Conservation (phyloP, 2,329 filamentous ascomycete species). For the Botrytis fragariae region DNA sequence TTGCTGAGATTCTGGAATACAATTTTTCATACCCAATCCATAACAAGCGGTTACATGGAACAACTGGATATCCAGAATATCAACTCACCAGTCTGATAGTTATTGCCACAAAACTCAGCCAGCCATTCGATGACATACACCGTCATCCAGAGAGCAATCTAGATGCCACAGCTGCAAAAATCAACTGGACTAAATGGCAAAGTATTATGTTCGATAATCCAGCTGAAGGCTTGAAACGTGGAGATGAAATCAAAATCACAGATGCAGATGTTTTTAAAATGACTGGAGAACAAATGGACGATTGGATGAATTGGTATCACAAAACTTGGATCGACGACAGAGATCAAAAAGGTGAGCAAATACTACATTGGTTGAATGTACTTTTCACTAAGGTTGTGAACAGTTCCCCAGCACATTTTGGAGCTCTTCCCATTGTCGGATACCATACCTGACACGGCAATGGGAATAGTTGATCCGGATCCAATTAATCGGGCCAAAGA, state of each 20-base stretch:
- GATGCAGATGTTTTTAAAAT: constrained; percentile 63
- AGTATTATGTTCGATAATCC: constrained; percentile 44
- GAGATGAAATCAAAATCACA: constrained; percentile 52
- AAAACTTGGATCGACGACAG: constrained; percentile 56
- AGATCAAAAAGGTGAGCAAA: constrained; percentile 40
- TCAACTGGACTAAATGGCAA: constrained; percentile 75
- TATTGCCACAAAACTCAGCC: constrained; percentile 74
- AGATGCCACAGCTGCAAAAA: constrained; percentile 56
- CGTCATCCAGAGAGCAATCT: constrained; percentile 49
- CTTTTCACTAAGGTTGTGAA: constrained; percentile 13
- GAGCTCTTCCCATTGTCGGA: constrained; percentile 40
- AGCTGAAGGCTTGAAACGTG: constrained; percentile 38
- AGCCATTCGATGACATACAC: constrained; percentile 64
- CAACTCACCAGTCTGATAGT: constrained; percentile 69
- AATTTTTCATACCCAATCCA: constrained; percentile 57
- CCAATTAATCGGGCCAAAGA: constrained; percentile 28
- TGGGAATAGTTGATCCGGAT: constrained; percentile 34
- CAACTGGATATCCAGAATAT: constrained; percentile 69
- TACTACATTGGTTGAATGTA: neutral
- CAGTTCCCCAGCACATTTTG: constrained; percentile 38
- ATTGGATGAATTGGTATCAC: constrained; percentile 79
- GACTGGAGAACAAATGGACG: constrained; percentile 61
- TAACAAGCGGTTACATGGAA: constrained; percentile 43
- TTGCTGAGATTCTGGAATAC: constrained; percentile 46
- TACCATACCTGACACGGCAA: constrained; percentile 16